Conservation (phyloP, 129 eudicot genomes). For the Erigeron canadensis region DNA sequence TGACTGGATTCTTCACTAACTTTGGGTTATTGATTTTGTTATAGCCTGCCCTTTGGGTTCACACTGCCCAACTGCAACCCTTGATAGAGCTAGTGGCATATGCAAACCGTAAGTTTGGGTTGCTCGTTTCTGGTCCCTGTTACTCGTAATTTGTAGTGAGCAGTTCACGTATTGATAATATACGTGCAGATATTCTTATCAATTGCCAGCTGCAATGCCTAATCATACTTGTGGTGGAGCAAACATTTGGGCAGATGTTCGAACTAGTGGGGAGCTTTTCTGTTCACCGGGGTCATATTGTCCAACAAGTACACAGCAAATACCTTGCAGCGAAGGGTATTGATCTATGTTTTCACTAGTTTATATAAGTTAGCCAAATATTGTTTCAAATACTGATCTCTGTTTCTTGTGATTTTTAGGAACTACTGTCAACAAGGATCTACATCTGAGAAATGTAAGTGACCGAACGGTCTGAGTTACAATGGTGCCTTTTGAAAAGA, state of each 20-base stretch:
- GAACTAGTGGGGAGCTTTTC: constrained; percentile 58
- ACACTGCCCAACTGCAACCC: constrained; percentile 65
- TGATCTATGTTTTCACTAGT: constrained; percentile 17
- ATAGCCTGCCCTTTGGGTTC: constrained; percentile 97
- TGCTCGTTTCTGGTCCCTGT: neutral
- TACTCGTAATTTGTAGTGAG: constrained; percentile 4
- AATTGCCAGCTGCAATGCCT: constrained; percentile 64
- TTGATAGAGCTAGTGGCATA: constrained; percentile 51
- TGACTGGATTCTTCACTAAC: constrained; percentile 6
- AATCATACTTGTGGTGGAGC: constrained; percentile 99
- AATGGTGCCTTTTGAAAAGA: constrained; percentile 8
- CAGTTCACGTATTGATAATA: constrained; percentile 16
- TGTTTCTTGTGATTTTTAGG: constrained; percentile 43
- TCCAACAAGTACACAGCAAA: constrained; percentile 58
- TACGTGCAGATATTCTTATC: constrained; percentile 70
- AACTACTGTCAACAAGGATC: constrained; percentile 89
- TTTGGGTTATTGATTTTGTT: constrained; percentile 18
- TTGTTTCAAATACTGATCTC: constrained; percentile 16
- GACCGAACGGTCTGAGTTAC: neutral
- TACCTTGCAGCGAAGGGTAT: constrained; percentile 75
- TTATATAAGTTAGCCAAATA: constrained; percentile 8
- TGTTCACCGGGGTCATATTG: constrained; percentile 88
- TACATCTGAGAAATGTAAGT: constrained; percentile 76
- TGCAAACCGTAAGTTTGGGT: constrained; percentile 83
- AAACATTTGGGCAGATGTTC: constrained; percentile 79